Evolutionary conservation across 805 yeast genomes (phyloP).

Genomic region (Trichomonascus vanleenenianus): DNA sequence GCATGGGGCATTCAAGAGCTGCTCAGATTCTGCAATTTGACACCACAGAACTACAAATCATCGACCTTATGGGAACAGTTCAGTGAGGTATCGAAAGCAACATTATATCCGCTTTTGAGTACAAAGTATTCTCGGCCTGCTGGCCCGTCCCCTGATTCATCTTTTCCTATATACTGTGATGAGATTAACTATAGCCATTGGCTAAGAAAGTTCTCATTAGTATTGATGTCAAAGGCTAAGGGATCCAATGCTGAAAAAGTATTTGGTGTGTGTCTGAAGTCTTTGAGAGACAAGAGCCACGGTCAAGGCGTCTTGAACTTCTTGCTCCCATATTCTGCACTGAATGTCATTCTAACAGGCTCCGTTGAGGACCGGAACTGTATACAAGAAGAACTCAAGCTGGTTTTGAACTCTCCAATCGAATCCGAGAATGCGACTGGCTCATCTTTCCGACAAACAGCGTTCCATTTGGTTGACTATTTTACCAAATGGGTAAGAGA

Average conservation of each 20-base stretch:
- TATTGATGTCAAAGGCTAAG: slow-evolving; percentile 42
- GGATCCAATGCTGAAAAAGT: slow-evolving; percentile 36
- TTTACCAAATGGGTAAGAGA: slow-evolving; percentile 60
- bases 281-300: slow-evolving; percentile 60
- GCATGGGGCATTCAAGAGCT: slow-evolving; percentile 89
- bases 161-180: slow-evolving; percentile 58
- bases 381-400: background rate
- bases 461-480: slow-evolving; percentile 76
- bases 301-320: slow-evolving; percentile 46
- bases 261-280: slow-evolving; percentile 53
- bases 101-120: slow-evolving; percentile 64
- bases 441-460: slow-evolving; percentile 53
- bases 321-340: slow-evolving; percentile 66
- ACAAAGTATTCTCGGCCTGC: slow-evolving; percentile 63
- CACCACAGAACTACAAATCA: slow-evolving; percentile 8
- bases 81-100: slow-evolving; percentile 58
- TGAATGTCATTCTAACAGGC: slow-evolving; percentile 49
- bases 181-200: slow-evolving; percentile 44
- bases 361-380: background rate
- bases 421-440: background rate
- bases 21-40: slow-evolving; percentile 52
- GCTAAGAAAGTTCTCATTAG: slow-evolving; percentile 63
- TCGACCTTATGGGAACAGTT: slow-evolving; percentile 51
- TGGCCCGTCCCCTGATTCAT: slow-evolving; percentile 37
- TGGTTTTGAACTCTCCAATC: background rate